A percentile compares a stretch with the other conserved stretches of the same genome.
Evolutionary conservation across 1,284 basidiomycete species (phyloP).

Genomic region (Megacollybia platyphylla): DNA sequence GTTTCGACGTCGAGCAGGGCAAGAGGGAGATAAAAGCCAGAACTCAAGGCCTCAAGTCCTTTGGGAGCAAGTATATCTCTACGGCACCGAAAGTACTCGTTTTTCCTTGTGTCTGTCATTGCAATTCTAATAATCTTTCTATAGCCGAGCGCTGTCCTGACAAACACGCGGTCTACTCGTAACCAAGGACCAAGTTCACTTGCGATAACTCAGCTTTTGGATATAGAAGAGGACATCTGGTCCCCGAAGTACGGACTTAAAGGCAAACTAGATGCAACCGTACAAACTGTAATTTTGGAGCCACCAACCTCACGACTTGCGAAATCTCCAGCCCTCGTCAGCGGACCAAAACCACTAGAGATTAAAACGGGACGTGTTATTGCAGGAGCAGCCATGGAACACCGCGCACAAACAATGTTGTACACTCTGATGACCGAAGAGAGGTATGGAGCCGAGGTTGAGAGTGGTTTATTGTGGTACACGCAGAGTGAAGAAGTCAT

Average conservation of each 20-base stretch:
- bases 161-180: slow-evolving; percentile 44
- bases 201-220: slow-evolving; percentile 65
- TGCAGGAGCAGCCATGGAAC: slow-evolving; percentile 63
- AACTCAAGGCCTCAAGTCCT: slow-evolving; percentile 51
- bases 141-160: slow-evolving; percentile 52
- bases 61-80: slow-evolving; percentile 53
- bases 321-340: slow-evolving; percentile 12
- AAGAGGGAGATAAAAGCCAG: slow-evolving; percentile 46
- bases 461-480: slow-evolving; percentile 85
- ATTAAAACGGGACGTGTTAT: slow-evolving; percentile 86
- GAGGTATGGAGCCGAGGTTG: slow-evolving; percentile 64
- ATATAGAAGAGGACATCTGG: slow-evolving; percentile 97
- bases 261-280: slow-evolving; percentile 90
- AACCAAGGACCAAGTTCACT: slow-evolving; percentile 38
- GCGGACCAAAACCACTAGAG: slow-evolving; percentile 72
- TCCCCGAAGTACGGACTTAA: slow-evolving; percentile 91
- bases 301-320: slow-evolving; percentile 9
- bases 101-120: background rate
- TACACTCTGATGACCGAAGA: slow-evolving; percentile 91
- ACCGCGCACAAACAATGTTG: slow-evolving; percentile 95
- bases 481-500: slow-evolving; percentile 84
- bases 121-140: slow-evolving; percentile 1
- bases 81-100: slow-evolving; percentile 38
- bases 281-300: slow-evolving; percentile 56
- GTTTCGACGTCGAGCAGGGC: slow-evolving; percentile 49